These are phyloP conservation scores for Mycena vulgaris DNA, from an alignment of 768 basidiomycete species.

Conservation along the genomic window DNA sequence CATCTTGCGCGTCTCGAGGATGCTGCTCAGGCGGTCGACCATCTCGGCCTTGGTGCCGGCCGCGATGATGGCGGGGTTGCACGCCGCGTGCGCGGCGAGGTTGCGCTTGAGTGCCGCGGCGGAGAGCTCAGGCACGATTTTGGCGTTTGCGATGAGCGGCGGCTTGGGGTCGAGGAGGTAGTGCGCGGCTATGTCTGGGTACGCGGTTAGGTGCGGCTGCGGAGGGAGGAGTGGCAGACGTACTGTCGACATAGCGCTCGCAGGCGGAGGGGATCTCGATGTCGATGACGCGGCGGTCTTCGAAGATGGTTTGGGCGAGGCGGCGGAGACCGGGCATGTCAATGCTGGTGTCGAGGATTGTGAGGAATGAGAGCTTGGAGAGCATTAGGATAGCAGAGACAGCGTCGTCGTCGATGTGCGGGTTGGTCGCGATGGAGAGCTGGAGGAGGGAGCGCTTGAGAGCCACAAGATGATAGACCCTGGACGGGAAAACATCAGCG, in stretches of 20 bases:
- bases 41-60: constrained; percentile 67
- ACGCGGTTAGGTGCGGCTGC: not conserved
- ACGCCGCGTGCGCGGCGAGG: constrained; percentile 67
- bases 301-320: constrained; percentile 55
- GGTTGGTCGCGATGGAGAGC: constrained; percentile 69
- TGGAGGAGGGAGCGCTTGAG: constrained; percentile 68
- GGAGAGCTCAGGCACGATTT: constrained; percentile 59
- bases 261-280: constrained; percentile 70
- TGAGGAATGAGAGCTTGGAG: constrained; percentile 63
- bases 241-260: constrained; percentile 69
- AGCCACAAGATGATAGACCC: constrained; percentile 70
- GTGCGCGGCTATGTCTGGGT: constrained; percentile 59
- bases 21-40: constrained; percentile 58
- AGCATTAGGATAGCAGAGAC: constrained; percentile 69
- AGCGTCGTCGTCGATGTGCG: constrained; percentile 68
- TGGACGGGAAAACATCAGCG: constrained; percentile 44
- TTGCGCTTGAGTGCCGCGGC: constrained; percentile 67
- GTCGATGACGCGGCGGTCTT: constrained; percentile 59
- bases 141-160: constrained; percentile 65
- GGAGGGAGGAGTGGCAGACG: constrained; percentile 31
- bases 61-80: constrained; percentile 61
- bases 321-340: constrained; percentile 72
- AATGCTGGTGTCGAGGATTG: constrained; percentile 68
- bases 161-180: constrained; percentile 65
- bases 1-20: constrained; percentile 63